Percentiles rank a stretch among this genome's conserved stretches.
Evolutionary conservation across 2,329 filamentous ascomycete species (phyloP).

Genomic region (Stagonosporopsis vannaccii): DNA sequence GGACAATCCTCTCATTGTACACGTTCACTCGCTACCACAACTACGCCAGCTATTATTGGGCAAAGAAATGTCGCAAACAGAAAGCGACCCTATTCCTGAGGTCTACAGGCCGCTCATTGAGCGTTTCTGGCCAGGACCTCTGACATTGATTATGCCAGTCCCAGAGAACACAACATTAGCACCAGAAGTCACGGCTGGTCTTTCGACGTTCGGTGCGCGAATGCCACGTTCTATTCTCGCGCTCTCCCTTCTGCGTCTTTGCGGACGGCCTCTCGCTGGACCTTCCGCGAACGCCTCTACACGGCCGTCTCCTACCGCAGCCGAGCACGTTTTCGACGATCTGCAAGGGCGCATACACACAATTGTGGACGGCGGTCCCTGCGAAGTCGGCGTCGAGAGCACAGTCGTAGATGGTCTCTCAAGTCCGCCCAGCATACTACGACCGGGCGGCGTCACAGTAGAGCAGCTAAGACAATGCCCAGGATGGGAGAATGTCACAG

Average conservation of each 20-base stretch:
- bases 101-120: conserved; percentile 82
- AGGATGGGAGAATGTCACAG: conserved; percentile 81
- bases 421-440: conserved; percentile 78
- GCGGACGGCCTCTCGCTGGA: conserved; percentile 81
- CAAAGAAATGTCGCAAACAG: conserved; percentile 22
- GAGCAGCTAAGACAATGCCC: conserved; percentile 75
- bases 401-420: conserved; percentile 94
- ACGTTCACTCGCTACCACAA: conserved; percentile 83
- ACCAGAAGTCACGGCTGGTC: conserved; percentile 87
- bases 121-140: conserved; percentile 90
- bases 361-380: conserved; percentile 88
- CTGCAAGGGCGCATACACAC: conserved; percentile 81
- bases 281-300: conserved; percentile 96
- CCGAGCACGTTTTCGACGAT: conserved; percentile 87
- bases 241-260: conserved; percentile 81
- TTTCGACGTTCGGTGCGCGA: conserved; percentile 84
- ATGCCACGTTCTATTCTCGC: conserved; percentile 90
- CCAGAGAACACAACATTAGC: conserved; percentile 75
- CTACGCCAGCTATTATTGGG: conserved; percentile 66
- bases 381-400: conserved; percentile 90
- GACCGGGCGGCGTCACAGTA: conserved; percentile 86
- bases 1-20: conserved; percentile 95
- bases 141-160: conserved; percentile 88
- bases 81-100: conserved; percentile 64
- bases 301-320: conserved; percentile 88